Evolutionary conservation across 1,284 basidiomycete species (phyloP), one percentile per base, ranked within the genome.

Genomic region (Ceratorhiza oryzae-sativae): DNA sequence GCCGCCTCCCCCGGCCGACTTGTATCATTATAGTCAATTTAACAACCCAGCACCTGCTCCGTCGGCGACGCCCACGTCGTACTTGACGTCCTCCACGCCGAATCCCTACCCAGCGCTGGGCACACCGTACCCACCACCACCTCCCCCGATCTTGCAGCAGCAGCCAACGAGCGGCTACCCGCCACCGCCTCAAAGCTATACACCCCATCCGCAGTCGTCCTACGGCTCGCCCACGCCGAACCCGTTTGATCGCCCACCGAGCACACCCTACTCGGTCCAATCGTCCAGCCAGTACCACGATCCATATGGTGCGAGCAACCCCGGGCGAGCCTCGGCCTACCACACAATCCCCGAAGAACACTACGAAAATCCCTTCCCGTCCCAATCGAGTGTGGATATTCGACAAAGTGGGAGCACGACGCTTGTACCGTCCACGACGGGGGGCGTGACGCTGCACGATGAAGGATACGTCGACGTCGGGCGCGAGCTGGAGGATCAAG

Each of bases 211-310:
- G 30, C 67, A 70, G 42, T 46, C 67, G 3, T 39, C 36, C 13
- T 70, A 70, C 30, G 18, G 41, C 18, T 58, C 53, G 4, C 67
- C 67, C 15, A 70, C 53, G 46, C 67, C 67, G n/a, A 70, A 70
- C 42, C 67, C 67, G 45, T 70, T 70, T 36, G 67, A 70, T 3
- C 39, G 67, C 15, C 67, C 67, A 3, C 53, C 67, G 42, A 70
- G 67, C 41, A 45, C 67, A 20, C 36, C 63, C n/a, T 70, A 70
- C 30, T 70, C 67, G 67, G 10, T 59, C 62, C 6, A 45, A n/a
- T 20, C 49, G 20, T 36, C 62, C 13, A 41, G 48, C 18, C 27
- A 67, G 20, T 70, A 70, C 48, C 8, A 34, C 13, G 67, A 70
- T 36, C 67, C 67, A 25, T 70, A 58, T 36, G 32, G 10, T 3